Base-by-base conservation (phyloP, 495 filamentous ascomycete species). In the Penicillium malachiteum region DNA sequence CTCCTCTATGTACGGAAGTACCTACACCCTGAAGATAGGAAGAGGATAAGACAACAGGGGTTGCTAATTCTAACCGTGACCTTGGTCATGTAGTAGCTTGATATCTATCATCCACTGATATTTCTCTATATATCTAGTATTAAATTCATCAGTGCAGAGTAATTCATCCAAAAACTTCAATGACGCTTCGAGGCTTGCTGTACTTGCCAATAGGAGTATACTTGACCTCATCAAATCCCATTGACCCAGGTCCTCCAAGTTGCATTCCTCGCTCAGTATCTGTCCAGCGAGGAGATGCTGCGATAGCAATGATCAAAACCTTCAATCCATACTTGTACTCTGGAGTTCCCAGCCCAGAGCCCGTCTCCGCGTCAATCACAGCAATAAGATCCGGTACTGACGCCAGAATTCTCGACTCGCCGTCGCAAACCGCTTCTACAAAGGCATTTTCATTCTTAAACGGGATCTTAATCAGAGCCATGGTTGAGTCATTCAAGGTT, bases 381-480 rank as follows among this genome's bases (percentile, higher is more conserved):
- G 76, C 68, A 54, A 88, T 84, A 1, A 88, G 65, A 58, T 87
- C 85, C 0, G 85, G 84, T 12, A 84, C 82, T 2, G 80, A 74
- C 0, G 83, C 82, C 9, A 87, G 46, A 1, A 82, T 68, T 45
- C 76, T 72, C 41, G 78, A 64, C 44, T 44, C 72, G 56, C 70
- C 71, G 21, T 63, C 55, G 2, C 54, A 54, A n/a, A 65, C 59
- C 34, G 72, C 65, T 41, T 72, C 74, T 5, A 80, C 83, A 13
- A 78, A 72, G 14, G 85, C 81, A 59, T 86, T 87, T 60, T 87
- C 84, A 62, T 86, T 86, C 69, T 85, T 84, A 68, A 86, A 85
- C 1, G 83, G 82, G 73, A 75, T 35, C 35, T 57, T 58, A 18
- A 59, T 54, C 11, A 33, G 37, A 10, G 57, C 65, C n/a, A 69